Conservation (phyloP, 805 yeast genomes). For the Pichia thaimueangensis region DNA sequence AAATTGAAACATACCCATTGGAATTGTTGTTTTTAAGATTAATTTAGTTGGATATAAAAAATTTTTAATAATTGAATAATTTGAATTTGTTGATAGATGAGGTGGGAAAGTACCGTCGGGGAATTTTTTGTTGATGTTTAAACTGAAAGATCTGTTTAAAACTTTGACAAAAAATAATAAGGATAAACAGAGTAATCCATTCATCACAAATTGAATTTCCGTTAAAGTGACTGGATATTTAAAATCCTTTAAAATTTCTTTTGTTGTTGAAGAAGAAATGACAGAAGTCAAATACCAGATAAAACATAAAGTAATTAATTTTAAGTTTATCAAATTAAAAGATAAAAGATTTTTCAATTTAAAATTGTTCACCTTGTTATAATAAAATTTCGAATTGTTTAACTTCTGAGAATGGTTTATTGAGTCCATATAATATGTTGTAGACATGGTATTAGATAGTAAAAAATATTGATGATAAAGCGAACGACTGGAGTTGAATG, state of each 20-base stretch:
- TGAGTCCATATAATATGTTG: neutral
- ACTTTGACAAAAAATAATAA: conserved; percentile 22
- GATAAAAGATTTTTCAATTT: neutral
- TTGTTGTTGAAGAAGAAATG: conserved; percentile 74
- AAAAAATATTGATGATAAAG: neutral
- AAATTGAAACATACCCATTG: conserved; percentile 93
- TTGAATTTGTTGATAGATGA: conserved; percentile 27
- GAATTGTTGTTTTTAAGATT: conserved; percentile 63
- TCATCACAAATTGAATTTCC: conserved; percentile 76
- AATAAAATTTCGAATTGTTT: neutral
- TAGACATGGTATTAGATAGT: neutral
- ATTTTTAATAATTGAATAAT: conserved; percentile 25
- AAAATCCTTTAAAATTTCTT: conserved; percentile 62
- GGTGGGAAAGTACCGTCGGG: conserved; percentile 48
- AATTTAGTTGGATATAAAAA: conserved; percentile 50
- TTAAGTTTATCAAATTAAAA: conserved; percentile 25
- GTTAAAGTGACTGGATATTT: conserved; percentile 85
- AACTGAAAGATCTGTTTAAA: conserved; percentile 2
- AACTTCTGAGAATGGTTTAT: neutral
- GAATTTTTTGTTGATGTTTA: conserved; percentile 25
- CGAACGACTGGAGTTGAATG: conserved; percentile 4
- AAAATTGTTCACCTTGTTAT: neutral
- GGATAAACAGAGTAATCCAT: conserved; percentile 51
- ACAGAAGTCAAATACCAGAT: conserved; percentile 81
- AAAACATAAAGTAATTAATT: conserved; percentile 44